Base-by-base conservation (phyloP, 371 early-diverging fungal genomes). In the Funneliformis caledonium region DNA sequence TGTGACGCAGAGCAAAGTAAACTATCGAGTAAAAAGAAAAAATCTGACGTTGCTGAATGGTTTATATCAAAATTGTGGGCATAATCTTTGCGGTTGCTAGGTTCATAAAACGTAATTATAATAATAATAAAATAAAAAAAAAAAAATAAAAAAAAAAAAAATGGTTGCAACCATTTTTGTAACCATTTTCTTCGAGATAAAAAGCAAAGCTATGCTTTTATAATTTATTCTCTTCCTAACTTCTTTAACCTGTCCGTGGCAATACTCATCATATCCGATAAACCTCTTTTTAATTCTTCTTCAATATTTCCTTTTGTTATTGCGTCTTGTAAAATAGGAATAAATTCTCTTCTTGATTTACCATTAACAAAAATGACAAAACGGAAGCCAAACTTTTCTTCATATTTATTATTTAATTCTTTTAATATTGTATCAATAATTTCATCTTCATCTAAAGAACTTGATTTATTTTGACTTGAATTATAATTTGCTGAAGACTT, bases 281-380 rank as follows among this genome's bases (percentile, higher is more conserved):
- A 86, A 11, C 92, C 95, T 3, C 85, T 88, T 59, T 85, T 82
- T 75, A 93, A 86, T 84, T 95, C 95, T 64, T 86, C 82, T 47
- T 89, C 89, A 33, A 80, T 77, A 65, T 83, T 86, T 81, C 88
- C 87, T 74, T 89, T 86, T 9, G 83, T 83, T 65, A 94, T 89
- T 52, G 93, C 88, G 67, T 92, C 87, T 81, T 93, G 89, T 69
- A 94, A 87, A 12, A 94, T 88, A 16, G 94, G 94, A 60, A 95
- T 89, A 69, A 95, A 90, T 61, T 91, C 90, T 52, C 85, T 85
- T 64, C 93, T 89, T 42, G 92, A 89, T 9, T 94, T 91, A 26
- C 94, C 94, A 80, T 92, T 93, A 64, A 97, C 97, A 90, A 97
- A 97, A 48, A 95, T 92, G 31, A 97, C 93, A 85, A 96, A 95